Base-by-base conservation (phyloP, 805 yeast species). In the Kregervanrija fluxuum region DNA sequence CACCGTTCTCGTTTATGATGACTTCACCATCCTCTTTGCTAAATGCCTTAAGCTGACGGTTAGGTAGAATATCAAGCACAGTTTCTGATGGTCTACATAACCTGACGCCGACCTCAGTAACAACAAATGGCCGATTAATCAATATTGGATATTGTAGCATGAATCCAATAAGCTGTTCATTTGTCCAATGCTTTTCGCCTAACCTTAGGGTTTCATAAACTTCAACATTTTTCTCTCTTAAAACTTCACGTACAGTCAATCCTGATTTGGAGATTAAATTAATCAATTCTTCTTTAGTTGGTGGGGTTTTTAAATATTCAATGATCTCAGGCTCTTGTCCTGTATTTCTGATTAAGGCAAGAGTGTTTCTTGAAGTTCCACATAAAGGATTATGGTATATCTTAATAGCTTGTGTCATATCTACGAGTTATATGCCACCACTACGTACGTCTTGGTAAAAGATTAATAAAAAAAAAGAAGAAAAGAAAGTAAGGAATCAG, bases 141-240 rank as follows among this genome's bases (percentile, higher is more conserved):
- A 41, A 31, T 17, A 41, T 36, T 32, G 44, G 44, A 36, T 41
- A 11, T 33, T 41, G 35, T 16, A 41, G 17, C 33, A 41, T 41
- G 32, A 37, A 31, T 9, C 22, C 30, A 17, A 36, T 41, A 12
- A 41, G 5, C 13, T 41, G 36, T 9, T 41, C 40, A 37, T 40
- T 41, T 15, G 11, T 13, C 14, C 40, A 42, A 14, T 30, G 14
- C 6, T 39, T 40, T 40, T 42, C 39, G 13, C 28, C 35, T 8
- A 38, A 42, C 8, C 37, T 44, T n/a, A 42, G n/a, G 5, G 35
- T 44, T 14, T 42, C 44, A n/a, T 42, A 42, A 37, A 40, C 37
- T 42, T 42, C 35, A 6, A 42, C 43, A 12, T 42, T 30, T 9
- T 41, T 42, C 28, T 22, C 8, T 28, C 40, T 31, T 15, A 42